phyloP scores from a whole-genome alignment of 495 filamentous ascomycete species.

The Aspergillus hancockii region DNA sequence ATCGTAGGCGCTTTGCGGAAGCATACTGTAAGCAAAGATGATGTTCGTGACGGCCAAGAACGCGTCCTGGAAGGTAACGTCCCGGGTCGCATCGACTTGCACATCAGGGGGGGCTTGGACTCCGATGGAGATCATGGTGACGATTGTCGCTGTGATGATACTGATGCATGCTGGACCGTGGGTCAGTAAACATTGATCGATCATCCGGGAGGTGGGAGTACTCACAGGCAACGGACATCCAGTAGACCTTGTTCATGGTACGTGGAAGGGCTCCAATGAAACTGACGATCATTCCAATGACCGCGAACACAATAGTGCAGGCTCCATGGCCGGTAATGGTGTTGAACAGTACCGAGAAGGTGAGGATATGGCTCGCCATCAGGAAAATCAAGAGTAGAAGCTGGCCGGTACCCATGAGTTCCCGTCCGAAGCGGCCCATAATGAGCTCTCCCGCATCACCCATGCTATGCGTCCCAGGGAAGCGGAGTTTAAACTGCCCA shows the following conservation, averaged over 20 bases:
- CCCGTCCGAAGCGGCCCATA: slow-evolving; percentile 62
- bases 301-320: slow-evolving; percentile 68
- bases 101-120: slow-evolving; percentile 34
- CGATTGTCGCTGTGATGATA: slow-evolving; percentile 64
- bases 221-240: slow-evolving; percentile 59
- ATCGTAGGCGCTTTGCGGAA: background rate
- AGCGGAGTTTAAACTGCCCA: slow-evolving; percentile 37
- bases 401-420: slow-evolving; percentile 62
- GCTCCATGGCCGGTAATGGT: slow-evolving; percentile 61
- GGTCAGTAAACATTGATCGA: slow-evolving; percentile 1
- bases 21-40: slow-evolving; percentile 44
- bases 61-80: slow-evolving; percentile 28
- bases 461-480: slow-evolving; percentile 61
- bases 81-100: slow-evolving; percentile 19
- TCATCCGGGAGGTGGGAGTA: slow-evolving; percentile 1
- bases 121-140: slow-evolving; percentile 69
- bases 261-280: slow-evolving; percentile 65
- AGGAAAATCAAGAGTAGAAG: slow-evolving; percentile 69
- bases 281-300: slow-evolving; percentile 63
- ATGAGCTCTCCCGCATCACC: slow-evolving; percentile 70
- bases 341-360: slow-evolving; percentile 65
- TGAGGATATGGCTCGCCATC: slow-evolving; percentile 71
- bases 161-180: slow-evolving; percentile 50
- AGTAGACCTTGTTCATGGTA: slow-evolving; percentile 59
- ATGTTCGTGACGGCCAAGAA: slow-evolving; percentile 39